Evolutionary conservation across 805 yeast species (phyloP).

Genomic region (Hanseniaspora osmophila): DNA sequence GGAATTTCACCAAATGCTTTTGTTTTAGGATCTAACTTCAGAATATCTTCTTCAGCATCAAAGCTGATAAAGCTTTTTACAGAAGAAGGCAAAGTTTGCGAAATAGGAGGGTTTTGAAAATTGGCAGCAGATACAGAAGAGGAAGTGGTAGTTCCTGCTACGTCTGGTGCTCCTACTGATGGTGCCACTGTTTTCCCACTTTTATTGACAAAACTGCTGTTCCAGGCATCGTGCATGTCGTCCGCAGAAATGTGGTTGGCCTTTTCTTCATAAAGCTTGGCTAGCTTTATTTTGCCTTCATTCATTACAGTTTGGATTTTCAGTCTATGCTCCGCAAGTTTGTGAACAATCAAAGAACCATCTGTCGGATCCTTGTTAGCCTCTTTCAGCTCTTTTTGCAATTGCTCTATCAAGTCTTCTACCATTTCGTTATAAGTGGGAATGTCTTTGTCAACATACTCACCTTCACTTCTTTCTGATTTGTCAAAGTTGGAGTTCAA

Average conservation of each 20-base stretch:
- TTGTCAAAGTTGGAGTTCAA: constrained; percentile 42
- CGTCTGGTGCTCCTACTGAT: neutral
- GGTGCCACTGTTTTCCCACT: constrained; percentile 6
- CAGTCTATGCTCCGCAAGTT: constrained; percentile 42
- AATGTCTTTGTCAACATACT: constrained; percentile 31
- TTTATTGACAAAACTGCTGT: constrained; percentile 67
- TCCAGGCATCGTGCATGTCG: constrained; percentile 85
- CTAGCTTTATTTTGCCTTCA: constrained; percentile 53
- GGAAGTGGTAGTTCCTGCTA: neutral
- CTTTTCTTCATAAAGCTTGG: constrained; percentile 55
- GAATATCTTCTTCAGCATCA: constrained; percentile 29
- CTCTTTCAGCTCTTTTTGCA: constrained; percentile 43
- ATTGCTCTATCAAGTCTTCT: constrained; percentile 72
- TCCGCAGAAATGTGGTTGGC: constrained; percentile 70
- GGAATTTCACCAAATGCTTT: constrained; percentile 47
- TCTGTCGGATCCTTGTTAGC: constrained; percentile 30
- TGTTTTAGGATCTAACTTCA: constrained; percentile 50
- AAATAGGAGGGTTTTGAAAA: neutral
- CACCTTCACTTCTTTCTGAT: constrained; percentile 37
- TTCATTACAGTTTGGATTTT: constrained; percentile 55
- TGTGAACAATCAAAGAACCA: constrained; percentile 26
- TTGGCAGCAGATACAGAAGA: neutral
- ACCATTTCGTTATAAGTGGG: constrained; percentile 83
- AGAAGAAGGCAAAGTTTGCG: neutral
- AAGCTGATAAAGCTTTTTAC: constrained; percentile 17